Evolutionary conservation across 192 early-diverging fungal species (phyloP), one percentile per base, ranked within the genome.

Genomic region (Funneliformis mosseae): DNA sequence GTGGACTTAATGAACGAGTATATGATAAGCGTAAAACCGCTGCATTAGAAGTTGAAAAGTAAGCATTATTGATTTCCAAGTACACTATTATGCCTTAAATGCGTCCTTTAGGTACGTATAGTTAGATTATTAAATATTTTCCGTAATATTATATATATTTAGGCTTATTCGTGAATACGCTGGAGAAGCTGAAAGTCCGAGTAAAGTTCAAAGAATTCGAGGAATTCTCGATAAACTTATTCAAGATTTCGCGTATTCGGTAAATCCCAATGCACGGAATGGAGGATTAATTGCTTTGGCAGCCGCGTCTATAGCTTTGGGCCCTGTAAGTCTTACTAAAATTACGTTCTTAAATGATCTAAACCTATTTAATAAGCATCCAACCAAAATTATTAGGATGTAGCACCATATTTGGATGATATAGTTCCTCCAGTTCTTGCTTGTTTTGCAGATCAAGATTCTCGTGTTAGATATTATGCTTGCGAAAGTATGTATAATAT

Each of bases 401-500:
- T 94, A 28, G 83, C 89, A 8, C 82, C 83, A 21, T 92, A 94
- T 70, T 83, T 98, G 12, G 89, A 90, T 48, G 89, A 87, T 18
- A 96, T 99, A 77, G 92, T 98, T 4, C 96, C 96, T 21, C 98
- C 98, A 3, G 96, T 99, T 23, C 91, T 99, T 4, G 89, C 96
- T 39, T 98, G 97, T 77, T 94, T 99, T 76, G 84, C 88, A 6
- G 96, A 99, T 83, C 95, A 92, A 73, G 98, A 99, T 83, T 91
- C 92, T 39, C 89, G 95, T 16, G 97, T 99, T 61, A 90, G 97
- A 41, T 99, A 99, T 88, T 99, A 98, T 91, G 97, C 98, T 3
- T 98, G 96, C 80, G 98, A 99, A 85, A 92, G 92, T 75, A 93
- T 99, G 91, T 99, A 99, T 81, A 99, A 99, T 83, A 96, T 99